Base-by-base conservation (phyloP, 352 stramenopile species). In the Globisporangium uncinulatum region DNA sequence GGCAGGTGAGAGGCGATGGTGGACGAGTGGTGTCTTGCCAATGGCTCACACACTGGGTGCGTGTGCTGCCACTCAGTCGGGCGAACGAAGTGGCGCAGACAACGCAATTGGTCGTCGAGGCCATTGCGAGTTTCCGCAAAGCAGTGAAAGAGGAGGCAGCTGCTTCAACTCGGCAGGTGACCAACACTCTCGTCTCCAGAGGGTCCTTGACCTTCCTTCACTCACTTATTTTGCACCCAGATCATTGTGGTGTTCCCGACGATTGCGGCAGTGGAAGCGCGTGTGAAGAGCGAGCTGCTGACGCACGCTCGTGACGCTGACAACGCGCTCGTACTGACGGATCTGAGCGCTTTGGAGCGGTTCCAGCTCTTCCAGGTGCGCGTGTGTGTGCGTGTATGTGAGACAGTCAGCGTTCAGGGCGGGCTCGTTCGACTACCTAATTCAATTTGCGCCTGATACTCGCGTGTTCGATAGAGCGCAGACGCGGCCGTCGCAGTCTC, bases 181-280 rank as follows among this genome's bases (percentile, higher is more conserved):
- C n/a, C 43, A 15, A 29, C 17, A 7, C 43, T 1, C 43, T 48
- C 42, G 17, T 20, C 41, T 46, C 41, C 37, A 20, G 39, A 17
- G 14, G n/a, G 39, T 17, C n/a, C 39, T 44, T 14, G 31, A 32
- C 48, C 13, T 49, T 64, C 20, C 49, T 53, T 36, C 31, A 10
- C 45, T 57, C 46, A 61, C 15, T 52, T 47, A 9, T 49, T 53
- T 13, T 56, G 52, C 17, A 50, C 55, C 4, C 65, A 84, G 59
- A 67, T 87, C n/a, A 67, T 62, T 41, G 73, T 90, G 11, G 57
- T 88, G 11, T 80, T 90, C 20, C 80, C 77, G 21, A 90, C 80
- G 2, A 80, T 88, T 39, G 53, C 57, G 17, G 47, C 70, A 0
- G 65, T 87, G 2, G 51, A 74, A 29, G 36, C 56, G 17, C 55